Percentiles rank a stretch among this genome's conserved stretches.
Evolutionary conservation across 2,329 filamentous ascomycete genomes (phyloP).

Genomic region (Cytospora schulzeri): DNA sequence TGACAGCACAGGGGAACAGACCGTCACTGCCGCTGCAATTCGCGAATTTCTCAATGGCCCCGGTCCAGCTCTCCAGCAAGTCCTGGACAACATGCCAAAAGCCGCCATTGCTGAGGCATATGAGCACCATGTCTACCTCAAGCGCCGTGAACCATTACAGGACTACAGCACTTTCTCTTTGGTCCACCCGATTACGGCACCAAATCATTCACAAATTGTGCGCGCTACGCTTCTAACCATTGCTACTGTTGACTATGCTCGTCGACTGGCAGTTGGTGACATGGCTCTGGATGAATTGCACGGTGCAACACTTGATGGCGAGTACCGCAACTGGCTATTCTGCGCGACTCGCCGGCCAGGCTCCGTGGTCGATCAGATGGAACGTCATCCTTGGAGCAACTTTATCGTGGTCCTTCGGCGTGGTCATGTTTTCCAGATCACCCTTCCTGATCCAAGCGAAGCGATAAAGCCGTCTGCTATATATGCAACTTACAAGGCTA

Average conservation of each 20-base stretch:
- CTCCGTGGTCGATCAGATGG: conserved; percentile 18
- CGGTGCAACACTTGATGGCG: conserved; percentile 9
- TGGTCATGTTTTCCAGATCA: conserved; percentile 28
- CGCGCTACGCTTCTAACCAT: conserved; percentile 28
- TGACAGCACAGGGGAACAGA: neutral
- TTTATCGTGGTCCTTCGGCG: conserved; percentile 27
- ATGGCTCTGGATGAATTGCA: conserved; percentile 17
- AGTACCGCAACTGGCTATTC: conserved; percentile 27
- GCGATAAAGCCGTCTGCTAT: conserved; percentile 2
- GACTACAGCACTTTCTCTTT: conserved; percentile 25
- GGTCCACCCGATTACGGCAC: conserved; percentile 23
- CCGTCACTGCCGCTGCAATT: neutral
- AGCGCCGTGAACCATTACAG: conserved; percentile 28
- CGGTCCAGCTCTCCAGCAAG: neutral
- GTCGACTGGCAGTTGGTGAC: conserved; percentile 9
- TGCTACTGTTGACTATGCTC: conserved; percentile 25
- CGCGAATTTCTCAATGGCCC: neutral
- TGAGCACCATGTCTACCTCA: conserved; percentile 27
- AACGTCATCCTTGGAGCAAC: conserved; percentile 15
- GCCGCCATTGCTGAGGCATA: conserved; percentile 21
- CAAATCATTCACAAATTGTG: conserved; percentile 24
- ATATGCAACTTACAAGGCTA: conserved; percentile 18
- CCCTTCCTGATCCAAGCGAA: neutral
- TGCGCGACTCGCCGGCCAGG: conserved; percentile 24
- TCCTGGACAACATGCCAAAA: neutral